Evolutionary conservation across 345 rosid genomes (phyloP).

Genomic region (Lumnitzera littorea): DNA sequence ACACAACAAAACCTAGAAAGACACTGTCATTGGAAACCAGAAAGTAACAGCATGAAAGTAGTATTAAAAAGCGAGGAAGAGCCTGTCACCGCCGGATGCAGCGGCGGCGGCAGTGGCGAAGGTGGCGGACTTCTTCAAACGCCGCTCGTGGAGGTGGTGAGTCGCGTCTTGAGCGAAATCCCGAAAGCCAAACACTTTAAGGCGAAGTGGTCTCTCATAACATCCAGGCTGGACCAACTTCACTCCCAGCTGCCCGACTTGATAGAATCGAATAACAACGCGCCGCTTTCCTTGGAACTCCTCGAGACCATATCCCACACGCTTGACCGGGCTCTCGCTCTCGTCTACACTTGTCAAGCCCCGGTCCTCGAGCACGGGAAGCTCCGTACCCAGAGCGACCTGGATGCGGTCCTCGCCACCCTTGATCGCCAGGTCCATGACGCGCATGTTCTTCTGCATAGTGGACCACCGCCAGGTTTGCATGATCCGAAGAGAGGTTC

Average conservation of each 20-base stretch:
- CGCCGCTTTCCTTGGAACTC: slow-evolving; percentile 52
- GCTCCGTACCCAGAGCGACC: slow-evolving; percentile 81
- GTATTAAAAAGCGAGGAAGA: too few species aligned
- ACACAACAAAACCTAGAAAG: too few species aligned
- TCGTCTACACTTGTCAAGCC: slow-evolving; percentile 43
- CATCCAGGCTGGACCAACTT: slow-evolving; percentile 53
- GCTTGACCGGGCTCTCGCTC: slow-evolving; percentile 39
- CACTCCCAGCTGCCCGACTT: slow-evolving; percentile 60
- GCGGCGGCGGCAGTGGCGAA: too few species aligned
- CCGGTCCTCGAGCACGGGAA: slow-evolving; percentile 56
- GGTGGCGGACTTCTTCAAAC: too few species aligned
- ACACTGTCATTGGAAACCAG: too few species aligned
- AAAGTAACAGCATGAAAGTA: too few species aligned
- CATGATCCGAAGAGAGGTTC: slow-evolving; percentile 51
- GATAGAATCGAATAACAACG: slow-evolving; percentile 37
- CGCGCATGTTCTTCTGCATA: slow-evolving; percentile 49
- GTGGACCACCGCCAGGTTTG: slow-evolving; percentile 49
- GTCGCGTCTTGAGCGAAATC: slow-evolving; percentile 26
- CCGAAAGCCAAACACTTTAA: slow-evolving; percentile 41
- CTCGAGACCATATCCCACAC: slow-evolving; percentile 39
- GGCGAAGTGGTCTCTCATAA: slow-evolving; percentile 67
- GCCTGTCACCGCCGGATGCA: too few species aligned
- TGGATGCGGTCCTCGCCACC: slow-evolving; percentile 62
- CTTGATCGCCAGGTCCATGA: slow-evolving; percentile 66
- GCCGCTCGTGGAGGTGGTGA: too few species aligned